A percentile compares a stretch with the other conserved stretches of the same genome.
phyloP scores from a whole-genome alignment of 805 yeast species.

The Zygotorulaspora florentina region DNA sequence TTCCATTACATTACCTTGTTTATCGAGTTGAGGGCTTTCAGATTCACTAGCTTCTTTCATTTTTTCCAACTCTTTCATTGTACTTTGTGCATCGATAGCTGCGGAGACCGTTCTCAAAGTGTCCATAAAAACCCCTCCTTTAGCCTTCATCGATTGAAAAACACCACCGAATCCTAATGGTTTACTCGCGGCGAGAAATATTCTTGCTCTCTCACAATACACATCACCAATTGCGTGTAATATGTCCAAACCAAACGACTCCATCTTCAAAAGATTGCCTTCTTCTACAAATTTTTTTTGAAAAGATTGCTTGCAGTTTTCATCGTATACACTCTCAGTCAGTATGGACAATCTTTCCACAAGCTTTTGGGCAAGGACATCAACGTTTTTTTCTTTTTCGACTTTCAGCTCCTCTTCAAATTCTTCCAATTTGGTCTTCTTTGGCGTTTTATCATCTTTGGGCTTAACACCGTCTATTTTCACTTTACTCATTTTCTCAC shows the following conservation, averaged over 20 bases:
- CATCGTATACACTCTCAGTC: constrained; percentile 60
- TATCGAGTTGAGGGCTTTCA: constrained; percentile 42
- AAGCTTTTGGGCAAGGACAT: constrained; percentile 56
- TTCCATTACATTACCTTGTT: constrained; percentile 49
- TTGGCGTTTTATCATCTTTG: constrained; percentile 40
- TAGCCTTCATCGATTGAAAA: constrained; percentile 67
- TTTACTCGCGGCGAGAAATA: constrained; percentile 61
- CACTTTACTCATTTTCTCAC: constrained; percentile 7
- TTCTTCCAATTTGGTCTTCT: constrained; percentile 47
- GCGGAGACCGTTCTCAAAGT: constrained; percentile 65
- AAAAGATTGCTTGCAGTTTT: constrained; percentile 60
- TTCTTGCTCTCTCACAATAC: constrained; percentile 59
- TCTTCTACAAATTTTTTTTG: constrained; percentile 65
- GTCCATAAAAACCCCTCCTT: constrained; percentile 68
- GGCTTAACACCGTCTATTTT: constrained; percentile 19
- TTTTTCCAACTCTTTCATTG: constrained; percentile 68
- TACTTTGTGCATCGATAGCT: constrained; percentile 74
- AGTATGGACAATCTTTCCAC: constrained; percentile 49
- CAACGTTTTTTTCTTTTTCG: constrained; percentile 63
- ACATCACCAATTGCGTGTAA: constrained; percentile 71
- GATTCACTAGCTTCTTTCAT: constrained; percentile 51
- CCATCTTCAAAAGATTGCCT: constrained; percentile 77
- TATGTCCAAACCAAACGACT: constrained; percentile 80
- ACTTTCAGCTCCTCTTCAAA: constrained; percentile 72
- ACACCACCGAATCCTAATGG: constrained; percentile 67